These are phyloP conservation scores for Magnolia officinalis DNA, from an alignment of 164 flowering plant genomes.

Conservation along the genomic window DNA sequence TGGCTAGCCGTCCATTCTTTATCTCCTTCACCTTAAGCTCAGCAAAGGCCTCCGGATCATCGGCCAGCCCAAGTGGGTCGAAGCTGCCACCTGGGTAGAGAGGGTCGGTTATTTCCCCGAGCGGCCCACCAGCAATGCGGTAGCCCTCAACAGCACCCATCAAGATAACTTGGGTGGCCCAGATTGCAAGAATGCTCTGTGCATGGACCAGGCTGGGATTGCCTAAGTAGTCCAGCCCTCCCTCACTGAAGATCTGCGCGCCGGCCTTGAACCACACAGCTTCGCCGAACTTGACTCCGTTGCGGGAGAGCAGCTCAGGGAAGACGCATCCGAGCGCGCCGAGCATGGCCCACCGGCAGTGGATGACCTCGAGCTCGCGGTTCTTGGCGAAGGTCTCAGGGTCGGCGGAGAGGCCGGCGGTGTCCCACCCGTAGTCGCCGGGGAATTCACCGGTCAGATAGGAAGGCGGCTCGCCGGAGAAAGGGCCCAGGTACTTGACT, in stretches of 20 bases:
- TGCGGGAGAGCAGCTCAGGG: slow-evolving; percentile 40
- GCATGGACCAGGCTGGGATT: slow-evolving; percentile 52
- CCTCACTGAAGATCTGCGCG: slow-evolving; percentile 47
- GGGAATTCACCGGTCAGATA: slow-evolving; percentile 46
- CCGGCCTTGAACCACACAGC: slow-evolving; percentile 57
- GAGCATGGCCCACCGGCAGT: slow-evolving; percentile 34
- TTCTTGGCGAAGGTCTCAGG: slow-evolving; percentile 45
- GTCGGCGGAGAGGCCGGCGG: slow-evolving; percentile 50
- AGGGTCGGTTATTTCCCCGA: slow-evolving; percentile 35
- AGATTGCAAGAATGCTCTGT: slow-evolving; percentile 42
- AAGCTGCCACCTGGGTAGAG: slow-evolving; percentile 40
- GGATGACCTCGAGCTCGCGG: slow-evolving; percentile 34
- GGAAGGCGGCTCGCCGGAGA: slow-evolving; percentile 33
- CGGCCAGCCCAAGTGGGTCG: slow-evolving; percentile 38
- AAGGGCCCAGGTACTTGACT: slow-evolving; percentile 32
- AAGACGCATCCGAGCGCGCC: slow-evolving; percentile 45
- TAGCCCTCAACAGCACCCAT: slow-evolving; percentile 43
- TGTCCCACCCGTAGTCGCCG: slow-evolving; percentile 53
- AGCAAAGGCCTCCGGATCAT: slow-evolving; percentile 38
- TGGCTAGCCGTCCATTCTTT: slow-evolving; percentile 39
- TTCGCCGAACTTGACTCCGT: slow-evolving; percentile 47
- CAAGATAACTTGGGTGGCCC: slow-evolving; percentile 33
- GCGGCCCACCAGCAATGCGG: slow-evolving; percentile 43
- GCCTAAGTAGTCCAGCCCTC: slow-evolving; percentile 46
- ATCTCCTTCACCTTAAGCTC: slow-evolving; percentile 30